A percentile compares a stretch with the other conserved stretches of the same genome.
Evolutionary conservation across 1,284 basidiomycete genomes (phyloP).

Genomic region (Melampsora larici-populina): DNA sequence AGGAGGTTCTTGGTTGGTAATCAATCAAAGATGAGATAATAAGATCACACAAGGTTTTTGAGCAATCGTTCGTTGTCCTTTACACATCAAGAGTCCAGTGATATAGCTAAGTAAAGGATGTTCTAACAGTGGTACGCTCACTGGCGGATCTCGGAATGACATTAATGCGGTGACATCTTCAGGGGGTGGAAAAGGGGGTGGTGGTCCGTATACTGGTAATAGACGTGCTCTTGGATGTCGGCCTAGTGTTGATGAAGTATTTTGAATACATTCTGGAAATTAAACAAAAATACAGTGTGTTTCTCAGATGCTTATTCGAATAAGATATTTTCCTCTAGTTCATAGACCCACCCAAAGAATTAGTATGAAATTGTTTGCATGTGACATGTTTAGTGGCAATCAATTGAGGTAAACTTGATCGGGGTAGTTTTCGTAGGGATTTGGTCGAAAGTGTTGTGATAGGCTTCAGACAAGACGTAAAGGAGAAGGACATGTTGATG

Average conservation of each 20-base stretch:
- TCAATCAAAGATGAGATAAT: conserved; percentile 21
- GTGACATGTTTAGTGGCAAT: neutral
- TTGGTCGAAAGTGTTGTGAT: neutral
- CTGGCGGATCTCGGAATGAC: conserved; percentile 32
- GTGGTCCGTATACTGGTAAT: conserved; percentile 34
- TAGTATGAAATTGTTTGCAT: neutral
- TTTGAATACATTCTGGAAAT: neutral
- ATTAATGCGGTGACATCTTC: conserved; percentile 7
- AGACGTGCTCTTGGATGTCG: conserved; percentile 36
- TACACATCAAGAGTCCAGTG: conserved; percentile 28
- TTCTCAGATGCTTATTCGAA: neutral
- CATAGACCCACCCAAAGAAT: neutral
- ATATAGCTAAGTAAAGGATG: conserved; percentile 33
- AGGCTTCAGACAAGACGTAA: neutral
- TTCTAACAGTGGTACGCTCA: conserved; percentile 37
- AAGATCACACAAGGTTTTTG: conserved; percentile 31
- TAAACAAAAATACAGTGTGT: neutral
- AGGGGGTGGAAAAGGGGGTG: conserved; percentile 28
- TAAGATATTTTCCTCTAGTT: neutral
- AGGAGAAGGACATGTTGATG: neutral
- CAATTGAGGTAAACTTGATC: neutral
- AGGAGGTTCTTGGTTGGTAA: conserved; percentile 30
- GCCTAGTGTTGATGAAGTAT: neutral
- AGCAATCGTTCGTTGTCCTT: conserved; percentile 37
- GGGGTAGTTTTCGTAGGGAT: neutral